These are phyloP conservation scores for Mycena epipterygia DNA, from an alignment of 768 basidiomycete species.

Conservation along the genomic window DNA sequence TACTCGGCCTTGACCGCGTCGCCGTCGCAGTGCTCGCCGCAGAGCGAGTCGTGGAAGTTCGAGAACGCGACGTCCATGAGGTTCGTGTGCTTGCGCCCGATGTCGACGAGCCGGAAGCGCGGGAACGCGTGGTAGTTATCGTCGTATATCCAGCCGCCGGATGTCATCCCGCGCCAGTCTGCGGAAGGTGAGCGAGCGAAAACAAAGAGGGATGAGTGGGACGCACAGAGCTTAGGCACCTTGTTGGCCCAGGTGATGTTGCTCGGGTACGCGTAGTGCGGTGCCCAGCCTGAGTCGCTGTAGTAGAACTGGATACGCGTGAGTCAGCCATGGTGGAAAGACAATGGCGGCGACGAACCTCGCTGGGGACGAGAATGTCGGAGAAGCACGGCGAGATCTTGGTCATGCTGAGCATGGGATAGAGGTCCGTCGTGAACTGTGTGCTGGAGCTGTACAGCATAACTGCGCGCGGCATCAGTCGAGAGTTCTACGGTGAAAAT, in stretches of 20 bases:
- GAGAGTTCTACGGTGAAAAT: background rate
- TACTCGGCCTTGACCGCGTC: slow-evolving; percentile 23
- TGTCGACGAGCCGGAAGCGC: slow-evolving; percentile 30
- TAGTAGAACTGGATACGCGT: slow-evolving; percentile 28
- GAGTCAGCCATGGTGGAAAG: background rate
- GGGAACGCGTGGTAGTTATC: slow-evolving; percentile 33
- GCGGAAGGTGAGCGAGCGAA: background rate
- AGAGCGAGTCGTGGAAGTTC: slow-evolving; percentile 27
- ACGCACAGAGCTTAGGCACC: slow-evolving; percentile 12
- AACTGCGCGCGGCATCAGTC: slow-evolving; percentile 8
- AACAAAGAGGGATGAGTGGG: background rate
- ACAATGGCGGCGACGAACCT: slow-evolving; percentile 12
- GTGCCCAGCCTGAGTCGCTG: slow-evolving; percentile 28
- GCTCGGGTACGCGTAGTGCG: slow-evolving; percentile 25
- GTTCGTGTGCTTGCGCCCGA: slow-evolving; percentile 24
- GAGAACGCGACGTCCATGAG: slow-evolving; percentile 30
- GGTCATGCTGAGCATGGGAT: slow-evolving; percentile 36
- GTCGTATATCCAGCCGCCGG: slow-evolving; percentile 24
- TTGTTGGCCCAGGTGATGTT: slow-evolving; percentile 30
- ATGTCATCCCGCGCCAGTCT: slow-evolving; percentile 33
- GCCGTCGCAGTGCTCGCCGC: slow-evolving; percentile 30
- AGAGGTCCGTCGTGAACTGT: slow-evolving; percentile 36
- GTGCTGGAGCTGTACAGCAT: slow-evolving; percentile 34
- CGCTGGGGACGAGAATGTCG: slow-evolving; percentile 39
- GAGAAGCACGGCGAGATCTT: slow-evolving; percentile 36